These are phyloP conservation scores for Juglanconis juglandina DNA, from an alignment of 2,329 filamentous ascomycete species.

Conservation along the genomic window DNA sequence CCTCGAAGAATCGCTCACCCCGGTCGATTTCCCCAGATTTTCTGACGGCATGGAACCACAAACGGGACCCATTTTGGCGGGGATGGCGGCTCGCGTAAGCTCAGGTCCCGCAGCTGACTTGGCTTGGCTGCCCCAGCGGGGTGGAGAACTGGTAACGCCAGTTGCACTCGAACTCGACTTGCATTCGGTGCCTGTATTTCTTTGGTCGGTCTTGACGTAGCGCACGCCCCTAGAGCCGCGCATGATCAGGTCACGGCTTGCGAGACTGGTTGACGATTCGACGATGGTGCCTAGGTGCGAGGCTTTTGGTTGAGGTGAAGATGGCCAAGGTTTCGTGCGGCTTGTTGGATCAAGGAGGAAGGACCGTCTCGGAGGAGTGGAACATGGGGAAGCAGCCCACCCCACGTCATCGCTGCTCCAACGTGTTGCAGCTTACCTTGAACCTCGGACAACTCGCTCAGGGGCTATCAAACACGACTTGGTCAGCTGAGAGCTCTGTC, in stretches of 20 bases:
- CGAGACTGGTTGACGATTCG: not conserved
- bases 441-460: not conserved
- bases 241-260: slow-evolving; percentile 13
- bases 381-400: not conserved
- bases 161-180: not conserved
- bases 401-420: slow-evolving; percentile 1
- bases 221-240: not conserved
- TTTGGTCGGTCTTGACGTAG: slow-evolving; percentile 3
- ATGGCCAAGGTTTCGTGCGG: not conserved
- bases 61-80: not conserved
- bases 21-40: slow-evolving; percentile 5
- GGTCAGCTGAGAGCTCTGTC: not conserved
- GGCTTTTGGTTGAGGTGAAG: not conserved
- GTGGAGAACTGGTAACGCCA: not conserved
- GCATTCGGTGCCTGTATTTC: slow-evolving; percentile 5
- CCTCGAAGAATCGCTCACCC: not conserved
- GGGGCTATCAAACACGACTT: not conserved
- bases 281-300: too few species aligned
- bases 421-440: not conserved
- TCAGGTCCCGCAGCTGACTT: not conserved
- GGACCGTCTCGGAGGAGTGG: not conserved
- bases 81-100: not conserved
- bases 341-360: not conserved
- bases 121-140: not conserved
- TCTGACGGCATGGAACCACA: not conserved